phyloP scores from a whole-genome alignment of 2,329 filamentous ascomycete genomes.

The Rhynchosporium graminicola region DNA sequence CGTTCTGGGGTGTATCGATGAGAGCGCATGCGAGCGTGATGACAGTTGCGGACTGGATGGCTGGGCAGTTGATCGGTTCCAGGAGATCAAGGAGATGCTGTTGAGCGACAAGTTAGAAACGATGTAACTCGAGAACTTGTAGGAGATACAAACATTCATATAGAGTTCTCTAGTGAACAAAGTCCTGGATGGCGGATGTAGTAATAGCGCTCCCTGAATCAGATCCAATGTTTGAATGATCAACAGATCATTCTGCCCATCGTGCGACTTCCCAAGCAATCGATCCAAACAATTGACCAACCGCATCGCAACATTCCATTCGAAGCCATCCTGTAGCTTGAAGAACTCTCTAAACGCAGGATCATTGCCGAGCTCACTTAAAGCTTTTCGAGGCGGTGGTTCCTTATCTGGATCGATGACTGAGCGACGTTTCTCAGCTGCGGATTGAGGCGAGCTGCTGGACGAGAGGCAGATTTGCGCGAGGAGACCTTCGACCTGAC shows the following conservation, averaged over 20 bases:
- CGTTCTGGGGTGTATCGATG: conserved; percentile 83
- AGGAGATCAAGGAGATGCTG: conserved; percentile 89
- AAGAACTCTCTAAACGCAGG: conserved; percentile 95
- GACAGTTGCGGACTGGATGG: conserved; percentile 86
- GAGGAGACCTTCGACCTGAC: conserved; percentile 90
- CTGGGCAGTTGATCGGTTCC: conserved; percentile 86
- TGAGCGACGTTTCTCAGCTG: conserved; percentile 34
- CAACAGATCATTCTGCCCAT: conserved; percentile 82
- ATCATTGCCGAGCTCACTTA: conserved; percentile 74
- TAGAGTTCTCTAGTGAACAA: conserved; percentile 87
- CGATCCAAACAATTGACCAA: conserved; percentile 84
- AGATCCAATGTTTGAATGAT: conserved; percentile 87
- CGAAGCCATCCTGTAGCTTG: conserved; percentile 93
- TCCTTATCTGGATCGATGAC: conserved; percentile 42
- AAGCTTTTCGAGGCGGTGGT: conserved; percentile 54
- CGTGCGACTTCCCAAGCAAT: conserved; percentile 77
- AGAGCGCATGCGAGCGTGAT: conserved; percentile 88
- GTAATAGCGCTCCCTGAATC: conserved; percentile 81
- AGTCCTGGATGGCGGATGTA: conserved; percentile 86
- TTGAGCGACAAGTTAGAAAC: conserved; percentile 8
- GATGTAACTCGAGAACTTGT: conserved; percentile 10
- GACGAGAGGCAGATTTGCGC: conserved; percentile 84
- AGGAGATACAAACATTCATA: conserved; percentile 72
- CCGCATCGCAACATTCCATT: conserved; percentile 93
- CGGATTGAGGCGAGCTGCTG: conserved; percentile 15